Evolutionary conservation across 768 basidiomycete genomes (phyloP), one percentile per base, ranked within the genome.

Genomic region (Pulveroboletus sp.): DNA sequence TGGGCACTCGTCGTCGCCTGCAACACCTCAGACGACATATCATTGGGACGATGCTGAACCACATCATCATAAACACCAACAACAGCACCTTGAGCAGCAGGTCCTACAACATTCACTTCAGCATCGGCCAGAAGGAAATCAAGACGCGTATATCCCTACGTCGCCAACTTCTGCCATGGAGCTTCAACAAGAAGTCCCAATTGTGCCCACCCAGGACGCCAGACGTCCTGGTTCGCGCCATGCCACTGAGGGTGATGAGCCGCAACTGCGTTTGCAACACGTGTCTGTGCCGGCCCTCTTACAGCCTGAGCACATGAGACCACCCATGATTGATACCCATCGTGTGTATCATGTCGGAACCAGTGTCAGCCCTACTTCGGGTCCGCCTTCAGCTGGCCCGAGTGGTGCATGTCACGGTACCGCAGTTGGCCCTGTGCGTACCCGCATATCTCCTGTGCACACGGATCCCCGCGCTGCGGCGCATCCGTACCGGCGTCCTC

Each of bases 1-100:
- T 60, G 77, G 77, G 64, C 69, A 72, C 61, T 71, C 71, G 63
- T 76, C 78, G 27, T 70, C 69, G 57, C 73, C 79, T 40, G 63
- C 77, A 26, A 78, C 78, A 11, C 77, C 79, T 10, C 70, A 70
- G 59, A 69, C 64, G 40, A 56, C 56, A 48, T 73, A 62, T 66
- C 71, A 71, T 49, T 71, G 71, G 70, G 69, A 71, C 71, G 73
- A 72, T 68, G 71, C 60, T 71, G 27, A 67, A 14, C 43, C 6
- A 8, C 55, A 38, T n/a, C 53, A 51, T 24, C 66, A 59, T 13
- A 64, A 66, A 46, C 67, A 66, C 15, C 68, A 68, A n/a, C 64
- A 68, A 32, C 68, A 73, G 9, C 58, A 27, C 21, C 60, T 66
- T 60, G 64, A 66, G 49, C 67, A 78, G 54, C 70, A 65, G 58